Evolutionary conservation across 805 yeast species (phyloP), one percentile per base, ranked within the genome.

Genomic region (Ogataea pilisensis): DNA sequence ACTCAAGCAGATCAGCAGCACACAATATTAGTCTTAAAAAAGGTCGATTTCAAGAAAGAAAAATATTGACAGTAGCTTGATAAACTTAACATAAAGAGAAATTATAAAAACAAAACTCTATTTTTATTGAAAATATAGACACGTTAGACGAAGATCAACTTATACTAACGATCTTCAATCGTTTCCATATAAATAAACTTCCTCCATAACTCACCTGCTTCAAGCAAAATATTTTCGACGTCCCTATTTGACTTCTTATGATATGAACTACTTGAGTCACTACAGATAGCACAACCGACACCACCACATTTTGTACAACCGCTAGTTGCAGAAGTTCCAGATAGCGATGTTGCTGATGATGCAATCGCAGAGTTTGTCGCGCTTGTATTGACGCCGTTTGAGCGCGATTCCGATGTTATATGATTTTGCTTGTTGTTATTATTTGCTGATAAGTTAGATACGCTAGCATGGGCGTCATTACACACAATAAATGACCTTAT

Each of bases 121-220:
- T n/a, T n/a, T n/a, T n/a, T n/a, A n/a, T n/a, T n/a, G n/a, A n/a
- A n/a, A n/a, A n/a, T n/a, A n/a, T n/a, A n/a, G n/a, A n/a, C n/a
- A n/a, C n/a, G 21, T 22, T 11, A 26, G 13, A 9, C 14, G 17
- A 11, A 24, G 8, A 4, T 25, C 4, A n/a, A n/a, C 9, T 14
- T 24, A 18, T 5, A 12, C 44, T 41, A 45, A 34, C 45, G 42
- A 12, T 66, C 63, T 16, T 78, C 83, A 51, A 73, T 68, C 50
- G 74, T 65, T 56, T 79, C 85, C 42, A 68, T 63, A 71, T 78
- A 85, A 30, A 85, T 64, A 86, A 91, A 85, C 53, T 80, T 82
- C 48, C 96, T 70, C 95, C 95, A 87, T 32, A 85, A 68, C 54
- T 87, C 95, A 25, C 95, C 95, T 2, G 95, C 90, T 58, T 82